Evolutionary conservation across 2,329 filamentous ascomycete species (phyloP).

Genomic region (Xylaria sp.): DNA sequence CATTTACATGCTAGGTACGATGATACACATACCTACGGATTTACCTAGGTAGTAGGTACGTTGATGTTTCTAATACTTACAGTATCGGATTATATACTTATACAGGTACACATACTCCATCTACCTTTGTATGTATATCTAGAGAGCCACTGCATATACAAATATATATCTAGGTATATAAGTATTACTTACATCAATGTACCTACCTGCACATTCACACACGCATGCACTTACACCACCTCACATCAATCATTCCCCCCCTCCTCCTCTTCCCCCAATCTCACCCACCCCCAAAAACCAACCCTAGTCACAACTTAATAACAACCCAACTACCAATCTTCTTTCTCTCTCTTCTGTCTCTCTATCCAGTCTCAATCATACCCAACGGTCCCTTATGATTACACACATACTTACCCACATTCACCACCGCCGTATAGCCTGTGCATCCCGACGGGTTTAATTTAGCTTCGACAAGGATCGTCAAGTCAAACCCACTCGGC

Average conservation of each 20-base stretch:
- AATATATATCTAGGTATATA: slow-evolving; percentile 3
- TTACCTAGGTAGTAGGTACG: too few species aligned
- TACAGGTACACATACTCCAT: neutral
- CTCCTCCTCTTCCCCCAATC: neutral
- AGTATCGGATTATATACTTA: neutral
- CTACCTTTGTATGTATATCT: neutral
- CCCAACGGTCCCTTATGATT: slow-evolving; percentile 26
- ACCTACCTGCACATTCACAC: slow-evolving; percentile 5
- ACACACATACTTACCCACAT: neutral
- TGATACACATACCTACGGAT: neutral
- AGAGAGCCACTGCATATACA: neutral
- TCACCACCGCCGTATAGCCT: slow-evolving; percentile 4
- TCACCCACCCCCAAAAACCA: neutral
- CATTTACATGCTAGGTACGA: neutral
- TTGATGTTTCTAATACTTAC: too few species aligned
- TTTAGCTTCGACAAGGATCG: slow-evolving; percentile 16
- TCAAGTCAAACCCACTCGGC: slow-evolving; percentile 30
- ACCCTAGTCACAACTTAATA: slow-evolving; percentile 21
- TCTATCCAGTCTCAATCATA: slow-evolving; percentile 25
- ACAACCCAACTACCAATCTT: slow-evolving; percentile 8
- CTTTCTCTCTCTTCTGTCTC: neutral
- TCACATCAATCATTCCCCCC: neutral
- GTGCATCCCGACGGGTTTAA: neutral
- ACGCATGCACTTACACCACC: neutral
- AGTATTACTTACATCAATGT: neutral